Evolutionary conservation across 2,329 filamentous ascomycete species (phyloP).

Genomic region (Fusarium sp.): DNA sequence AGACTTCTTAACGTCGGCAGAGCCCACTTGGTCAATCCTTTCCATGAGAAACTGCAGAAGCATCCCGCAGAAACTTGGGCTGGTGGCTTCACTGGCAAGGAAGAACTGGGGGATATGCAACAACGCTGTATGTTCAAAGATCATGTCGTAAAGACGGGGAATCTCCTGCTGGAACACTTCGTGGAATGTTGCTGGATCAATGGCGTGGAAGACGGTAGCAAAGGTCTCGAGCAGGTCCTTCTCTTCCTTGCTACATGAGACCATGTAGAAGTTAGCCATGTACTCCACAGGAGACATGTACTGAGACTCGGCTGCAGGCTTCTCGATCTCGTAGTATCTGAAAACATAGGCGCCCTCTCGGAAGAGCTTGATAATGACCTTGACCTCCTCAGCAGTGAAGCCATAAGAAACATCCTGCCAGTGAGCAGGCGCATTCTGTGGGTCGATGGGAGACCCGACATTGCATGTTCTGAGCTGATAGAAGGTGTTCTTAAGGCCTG

Average conservation of each 20-base stretch:
- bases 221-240: slow-evolving; percentile 98
- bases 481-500: slow-evolving; percentile 95
- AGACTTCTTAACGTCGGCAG: slow-evolving; percentile 89
- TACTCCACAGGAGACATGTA: slow-evolving; percentile 89
- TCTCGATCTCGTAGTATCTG: slow-evolving; percentile 94
- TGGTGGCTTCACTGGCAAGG: slow-evolving; percentile 97
- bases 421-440: slow-evolving; percentile 82
- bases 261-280: slow-evolving; percentile 94
- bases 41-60: slow-evolving; percentile 97
- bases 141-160: slow-evolving; percentile 95
- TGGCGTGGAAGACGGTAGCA: slow-evolving; percentile 97
- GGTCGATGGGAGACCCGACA: slow-evolving; percentile 76
- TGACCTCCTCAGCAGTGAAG: slow-evolving; percentile 96
- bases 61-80: slow-evolving; percentile 98
- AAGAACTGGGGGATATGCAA: slow-evolving; percentile 98
- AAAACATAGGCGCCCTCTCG: slow-evolving; percentile 97
- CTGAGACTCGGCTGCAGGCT: slow-evolving; percentile 76
- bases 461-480: slow-evolving; percentile 95
- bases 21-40: slow-evolving; percentile 93
- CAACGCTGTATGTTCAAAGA: slow-evolving; percentile 94
- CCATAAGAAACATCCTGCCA: slow-evolving; percentile 97
- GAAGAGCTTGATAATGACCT: slow-evolving; percentile 96
- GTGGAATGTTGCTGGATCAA: slow-evolving; percentile 97
- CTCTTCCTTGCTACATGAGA: slow-evolving; percentile 93
- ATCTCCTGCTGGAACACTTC: slow-evolving; percentile 99